Percentiles rank a stretch among this genome's conserved stretches.
Conservation (phyloP, 2,329 filamentous ascomycete genomes). For the Plectosphaerella sp. region DNA sequence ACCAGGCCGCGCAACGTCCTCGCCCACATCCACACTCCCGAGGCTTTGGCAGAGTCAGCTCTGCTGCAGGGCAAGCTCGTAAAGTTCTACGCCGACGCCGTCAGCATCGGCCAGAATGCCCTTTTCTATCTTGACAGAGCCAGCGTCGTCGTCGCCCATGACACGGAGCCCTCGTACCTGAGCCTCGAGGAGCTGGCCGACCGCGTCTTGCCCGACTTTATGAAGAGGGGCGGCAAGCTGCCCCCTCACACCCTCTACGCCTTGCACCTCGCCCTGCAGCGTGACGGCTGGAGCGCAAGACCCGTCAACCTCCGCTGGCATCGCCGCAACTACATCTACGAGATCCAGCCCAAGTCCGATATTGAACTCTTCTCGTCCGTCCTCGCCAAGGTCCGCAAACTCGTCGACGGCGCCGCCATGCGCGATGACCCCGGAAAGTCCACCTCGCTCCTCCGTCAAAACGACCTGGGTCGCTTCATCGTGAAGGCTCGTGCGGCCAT, state of each 20-base stretch:
- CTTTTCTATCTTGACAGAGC: conserved; percentile 44
- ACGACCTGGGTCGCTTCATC: conserved; percentile 40
- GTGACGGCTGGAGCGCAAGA: conserved; percentile 58
- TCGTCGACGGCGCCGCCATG: conserved; percentile 34
- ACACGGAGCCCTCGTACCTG: conserved; percentile 35
- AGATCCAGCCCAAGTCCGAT: conserved; percentile 32
- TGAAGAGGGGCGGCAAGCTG: conserved; percentile 31
- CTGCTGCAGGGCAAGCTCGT: conserved; percentile 43
- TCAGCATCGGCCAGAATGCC: conserved; percentile 41
- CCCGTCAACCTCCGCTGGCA: conserved; percentile 34
- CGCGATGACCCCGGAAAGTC: conserved; percentile 5
- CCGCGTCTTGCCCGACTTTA: conserved; percentile 30
- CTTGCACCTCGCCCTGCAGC: conserved; percentile 60
- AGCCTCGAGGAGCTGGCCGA: conserved; percentile 48
- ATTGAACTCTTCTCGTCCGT: conserved; percentile 46
- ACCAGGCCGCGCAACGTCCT: conserved; percentile 9
- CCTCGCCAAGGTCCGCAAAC: conserved; percentile 47
- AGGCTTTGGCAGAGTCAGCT: conserved; percentile 13
- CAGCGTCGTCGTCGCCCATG: conserved; percentile 31
- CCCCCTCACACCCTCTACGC: conserved; percentile 57
- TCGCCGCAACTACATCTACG: conserved; percentile 32
- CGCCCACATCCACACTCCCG: conserved; percentile 4
- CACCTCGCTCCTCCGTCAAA: conserved; percentile 15
- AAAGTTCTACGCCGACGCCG: conserved; percentile 36
- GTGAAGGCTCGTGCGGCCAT: conserved; percentile 45